Evolutionary conservation across 1,284 basidiomycete genomes (phyloP).

Genomic region (Ceratobasidium sp.): DNA sequence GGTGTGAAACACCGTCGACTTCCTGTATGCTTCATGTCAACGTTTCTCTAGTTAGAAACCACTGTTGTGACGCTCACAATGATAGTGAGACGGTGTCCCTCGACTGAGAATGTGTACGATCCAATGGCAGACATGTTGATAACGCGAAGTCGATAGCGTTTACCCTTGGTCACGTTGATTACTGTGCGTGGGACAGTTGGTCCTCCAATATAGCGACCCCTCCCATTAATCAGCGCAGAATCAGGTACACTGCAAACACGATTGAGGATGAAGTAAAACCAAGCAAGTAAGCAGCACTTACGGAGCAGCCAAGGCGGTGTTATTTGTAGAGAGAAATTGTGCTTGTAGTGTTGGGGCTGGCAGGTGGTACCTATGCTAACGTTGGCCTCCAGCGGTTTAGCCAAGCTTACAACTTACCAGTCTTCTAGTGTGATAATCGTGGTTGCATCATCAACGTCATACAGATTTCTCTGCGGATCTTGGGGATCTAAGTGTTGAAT

Average conservation of each 20-base stretch:
- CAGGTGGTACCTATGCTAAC: conserved; percentile 40
- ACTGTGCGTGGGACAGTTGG: conserved; percentile 4
- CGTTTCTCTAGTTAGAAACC: too few species aligned
- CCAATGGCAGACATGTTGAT: conserved; percentile 71
- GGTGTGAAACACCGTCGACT: conserved; percentile 29
- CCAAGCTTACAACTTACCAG: too few species aligned
- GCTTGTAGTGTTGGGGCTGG: conserved; percentile 16
- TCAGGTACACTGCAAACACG: conserved; percentile 29
- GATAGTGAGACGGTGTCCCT: conserved; percentile 38
- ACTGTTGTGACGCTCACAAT: conserved; percentile 40
- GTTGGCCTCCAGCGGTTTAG: too few species aligned
- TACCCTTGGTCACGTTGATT: conserved; percentile 66
- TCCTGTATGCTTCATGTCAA: neutral
- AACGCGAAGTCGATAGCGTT: conserved; percentile 79
- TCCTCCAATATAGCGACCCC: conserved; percentile 40
- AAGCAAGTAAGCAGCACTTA: neutral
- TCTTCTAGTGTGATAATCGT: conserved; percentile 35
- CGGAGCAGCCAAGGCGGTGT: conserved; percentile 31
- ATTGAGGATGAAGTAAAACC: too few species aligned
- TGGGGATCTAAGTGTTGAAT: conserved; percentile 35
- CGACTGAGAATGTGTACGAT: conserved; percentile 36
- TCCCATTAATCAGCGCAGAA: conserved; percentile 41
- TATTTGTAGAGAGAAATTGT: conserved; percentile 31
- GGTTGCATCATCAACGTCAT: conserved; percentile 40
- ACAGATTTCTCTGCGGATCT: conserved; percentile 32